Evolutionary conservation across 2,329 filamentous ascomycete genomes (phyloP).

Genomic region (Diatrype stigma): DNA sequence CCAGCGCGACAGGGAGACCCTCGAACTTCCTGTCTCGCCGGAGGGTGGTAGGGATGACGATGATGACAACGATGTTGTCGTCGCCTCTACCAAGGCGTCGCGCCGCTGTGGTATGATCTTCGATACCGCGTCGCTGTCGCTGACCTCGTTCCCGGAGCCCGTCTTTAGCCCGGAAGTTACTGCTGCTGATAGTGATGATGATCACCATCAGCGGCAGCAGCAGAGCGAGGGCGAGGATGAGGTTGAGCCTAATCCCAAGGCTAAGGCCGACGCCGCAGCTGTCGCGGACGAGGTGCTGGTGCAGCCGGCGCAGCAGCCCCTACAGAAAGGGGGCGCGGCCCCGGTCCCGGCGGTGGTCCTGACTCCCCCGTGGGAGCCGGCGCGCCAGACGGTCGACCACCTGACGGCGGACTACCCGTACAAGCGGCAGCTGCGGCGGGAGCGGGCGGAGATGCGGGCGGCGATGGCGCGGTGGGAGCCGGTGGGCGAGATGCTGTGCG

Average conservation of each 20-base stretch:
- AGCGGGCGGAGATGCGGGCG: constrained; percentile 1
- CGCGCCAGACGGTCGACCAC: not conserved
- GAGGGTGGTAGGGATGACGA: not conserved
- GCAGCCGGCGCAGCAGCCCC: too few species aligned
- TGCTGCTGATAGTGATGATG: not conserved
- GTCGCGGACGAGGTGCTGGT: too few species aligned
- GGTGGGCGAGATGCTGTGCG: constrained; percentile 13
- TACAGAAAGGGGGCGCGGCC: too few species aligned
- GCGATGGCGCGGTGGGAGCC: constrained; percentile 5
- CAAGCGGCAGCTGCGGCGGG: constrained; percentile 7
- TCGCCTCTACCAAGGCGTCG: not conserved
- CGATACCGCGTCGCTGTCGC: not conserved
- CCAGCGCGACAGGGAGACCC: too few species aligned
- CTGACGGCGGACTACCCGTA: constrained; percentile 6
- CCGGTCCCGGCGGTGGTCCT: not conserved
- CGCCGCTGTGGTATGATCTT: not conserved
- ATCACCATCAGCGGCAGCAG: too few species aligned
- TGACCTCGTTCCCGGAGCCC: not conserved
- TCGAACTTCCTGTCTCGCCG: too few species aligned
- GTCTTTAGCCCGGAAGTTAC: not conserved
- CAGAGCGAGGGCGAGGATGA: not conserved
- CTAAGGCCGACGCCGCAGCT: too few species aligned
- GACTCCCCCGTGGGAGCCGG: not conserved
- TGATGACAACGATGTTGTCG: not conserved
- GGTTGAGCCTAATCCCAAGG: not conserved